Base-by-base conservation (phyloP, 352 stramenopile species). In the Poterioochromonas sp. region DNA sequence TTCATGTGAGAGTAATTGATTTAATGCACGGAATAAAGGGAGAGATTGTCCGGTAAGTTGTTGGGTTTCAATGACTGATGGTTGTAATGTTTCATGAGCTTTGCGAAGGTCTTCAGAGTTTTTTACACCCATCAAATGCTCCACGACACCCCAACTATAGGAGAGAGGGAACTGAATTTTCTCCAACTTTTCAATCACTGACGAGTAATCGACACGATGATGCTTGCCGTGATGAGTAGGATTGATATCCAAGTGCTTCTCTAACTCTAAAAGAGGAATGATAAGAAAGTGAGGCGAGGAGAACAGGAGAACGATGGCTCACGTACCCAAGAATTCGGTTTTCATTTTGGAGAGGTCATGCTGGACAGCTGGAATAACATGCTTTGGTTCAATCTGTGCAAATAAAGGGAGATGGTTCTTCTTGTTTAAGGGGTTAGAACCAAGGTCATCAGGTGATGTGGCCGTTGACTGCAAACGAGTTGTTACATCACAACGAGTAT, bases 61-160 rank as follows among this genome's bases (percentile, higher is more conserved):
- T 69, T 95, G 89, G 0, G 90, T 90, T 86, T 95, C 79, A 49
- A 98, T 93, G 39, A 98, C 91, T 47, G 95, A 87, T 0, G 87
- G 88, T 82, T 92, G 88, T 80, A 97, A 89, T 44, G 90, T 81
- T 81, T 97, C 90, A 83, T 98, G 93, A 22, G 91, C 93, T n/a
- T 88, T 80, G 47, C 95, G 87, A 32, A 99, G 84, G 71, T 94
- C 92, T 3, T 97, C 90, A 62, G 88, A 94, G 85, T 98, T 98
- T 82, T 94, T 93, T 35, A 98, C 94, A 63, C 92, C 96, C 83
- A 97, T 97, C 58, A 99, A 88, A 85, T 99, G 95, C 39, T 89
- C 88, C 34, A 97, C 93, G 26, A 98, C 85, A 26, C 93, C 93
- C 95, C 94, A 98, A 54, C 92, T 87, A 77, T 92, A 96, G 3